Percentiles rank a stretch among this genome's conserved stretches.
These are phyloP conservation scores for Tuber borchii DNA, from an alignment of 495 filamentous ascomycete species.

Conservation along the genomic window DNA sequence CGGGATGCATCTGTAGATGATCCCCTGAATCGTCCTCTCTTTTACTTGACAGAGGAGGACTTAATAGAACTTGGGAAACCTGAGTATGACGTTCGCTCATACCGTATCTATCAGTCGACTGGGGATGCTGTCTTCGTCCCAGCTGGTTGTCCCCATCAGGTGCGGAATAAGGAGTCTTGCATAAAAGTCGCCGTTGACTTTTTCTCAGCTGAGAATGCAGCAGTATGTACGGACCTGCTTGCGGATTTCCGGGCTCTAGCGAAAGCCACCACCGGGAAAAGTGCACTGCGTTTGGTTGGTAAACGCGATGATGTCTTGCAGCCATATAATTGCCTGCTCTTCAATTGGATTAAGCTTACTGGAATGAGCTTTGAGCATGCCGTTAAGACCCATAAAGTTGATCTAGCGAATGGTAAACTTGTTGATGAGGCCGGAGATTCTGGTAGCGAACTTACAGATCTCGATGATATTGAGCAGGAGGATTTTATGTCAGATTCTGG, in stretches of 20 bases:
- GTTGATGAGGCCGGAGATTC: neutral
- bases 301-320: constrained; percentile 42
- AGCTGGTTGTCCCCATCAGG: constrained; percentile 42
- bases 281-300: neutral
- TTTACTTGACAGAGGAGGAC: constrained; percentile 41
- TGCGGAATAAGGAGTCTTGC: constrained; percentile 38
- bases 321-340: constrained; percentile 35
- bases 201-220: constrained; percentile 38
- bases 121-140: constrained; percentile 43
- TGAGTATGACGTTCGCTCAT: constrained; percentile 22
- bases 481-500: neutral
- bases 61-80: constrained; percentile 18
- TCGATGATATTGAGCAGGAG: neutral
- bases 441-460: neutral
- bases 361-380: neutral
- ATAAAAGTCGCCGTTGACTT: constrained; percentile 44
- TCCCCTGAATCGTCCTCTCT: constrained; percentile 41
- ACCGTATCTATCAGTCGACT: constrained; percentile 39
- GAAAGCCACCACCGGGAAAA: neutral
- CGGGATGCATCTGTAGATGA: constrained; percentile 26
- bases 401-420: neutral
- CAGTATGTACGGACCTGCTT: constrained; percentile 23
- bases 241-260: constrained; percentile 31
- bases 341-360: constrained; percentile 23
- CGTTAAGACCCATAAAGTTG: neutral